Base-by-base conservation (phyloP, 768 basidiomycete species). In the Ramaria sp. region DNA sequence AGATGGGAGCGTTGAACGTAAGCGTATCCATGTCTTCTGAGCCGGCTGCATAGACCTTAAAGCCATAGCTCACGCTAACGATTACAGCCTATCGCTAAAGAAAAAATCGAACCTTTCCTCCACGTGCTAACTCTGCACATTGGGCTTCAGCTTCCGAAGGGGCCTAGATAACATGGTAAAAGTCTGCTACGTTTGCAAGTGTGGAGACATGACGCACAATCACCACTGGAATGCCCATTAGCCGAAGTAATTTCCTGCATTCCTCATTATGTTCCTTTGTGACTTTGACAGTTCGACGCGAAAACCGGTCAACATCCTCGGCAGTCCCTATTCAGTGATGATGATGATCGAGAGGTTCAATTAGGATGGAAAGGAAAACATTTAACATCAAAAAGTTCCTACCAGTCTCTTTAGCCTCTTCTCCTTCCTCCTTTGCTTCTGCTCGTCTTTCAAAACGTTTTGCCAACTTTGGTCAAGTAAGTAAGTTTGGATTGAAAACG, bases 11-110 rank as follows among this genome's bases (percentile, higher is more conserved):
- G 60, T 81, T 78, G 73, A 99, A 99, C 0, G 96, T 99, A 20
- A 99, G 80, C 7, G 96, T 99, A 63, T 99, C 96, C 96, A 99
- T 99, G 68, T 99, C 96, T 69, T 98, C 96, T 0, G 94, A 96
- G 13, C 96, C 96, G 7, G 96, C 94, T 1, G 90, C 96, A 66
- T 90, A 98, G 25, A 98, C 91, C 89, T 92, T 4, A n/a, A 36
- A 30, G 20, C 6, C 22, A 22, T 13, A 1, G 27, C n/a, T 24
- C 15, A 44, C 36, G 8, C 10, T n/a, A 30, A 5, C 20, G 27
- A 32, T 43, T n/a, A n/a, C n/a, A n/a, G n/a, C n/a, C n/a, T n/a
- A n/a, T n/a, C n/a, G n/a, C n/a, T 57, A 36, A 56, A 25, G 32
- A 7, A 16, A 32, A 30, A 27, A 8, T n/a, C 57, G 13, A 50